These are phyloP conservation scores for Sclerotinia borealis DNA, from an alignment of 2,329 filamentous ascomycete genomes.

Conservation along the genomic window DNA sequence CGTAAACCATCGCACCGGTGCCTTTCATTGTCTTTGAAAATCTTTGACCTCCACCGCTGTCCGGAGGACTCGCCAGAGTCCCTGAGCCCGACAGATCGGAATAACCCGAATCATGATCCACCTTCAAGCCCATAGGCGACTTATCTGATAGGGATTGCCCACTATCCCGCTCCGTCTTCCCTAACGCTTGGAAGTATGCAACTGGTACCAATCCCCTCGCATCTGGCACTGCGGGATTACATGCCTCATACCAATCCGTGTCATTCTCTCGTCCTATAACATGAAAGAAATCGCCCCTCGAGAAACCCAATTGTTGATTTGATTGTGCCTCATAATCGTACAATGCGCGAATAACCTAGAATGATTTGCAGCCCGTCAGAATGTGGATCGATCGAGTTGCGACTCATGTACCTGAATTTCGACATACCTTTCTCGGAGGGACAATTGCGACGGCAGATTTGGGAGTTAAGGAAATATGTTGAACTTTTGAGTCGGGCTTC, in stretches of 20 bases:
- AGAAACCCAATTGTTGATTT: slow-evolving; percentile 79
- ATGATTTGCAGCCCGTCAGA: not conserved
- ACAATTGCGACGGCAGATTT: slow-evolving; percentile 66
- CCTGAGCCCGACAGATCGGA: slow-evolving; percentile 47
- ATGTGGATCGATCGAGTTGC: not conserved
- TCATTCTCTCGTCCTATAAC: slow-evolving; percentile 96
- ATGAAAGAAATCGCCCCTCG: slow-evolving; percentile 94
- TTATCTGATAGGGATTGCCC: slow-evolving; percentile 53
- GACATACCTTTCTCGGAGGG: slow-evolving; percentile 64
- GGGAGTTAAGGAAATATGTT: slow-evolving; percentile 60
- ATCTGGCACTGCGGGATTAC: slow-evolving; percentile 83
- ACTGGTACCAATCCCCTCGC: slow-evolving; percentile 90
- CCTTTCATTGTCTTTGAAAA: slow-evolving; percentile 47
- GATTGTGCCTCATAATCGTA: slow-evolving; percentile 83
- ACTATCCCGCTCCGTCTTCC: slow-evolving; percentile 88
- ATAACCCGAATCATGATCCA: slow-evolving; percentile 87
- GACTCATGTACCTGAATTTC: slow-evolving; percentile 9
- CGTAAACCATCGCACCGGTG: slow-evolving; percentile 84
- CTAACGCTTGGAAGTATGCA: slow-evolving; percentile 85
- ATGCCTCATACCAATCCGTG: slow-evolving; percentile 95
- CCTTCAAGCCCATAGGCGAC: slow-evolving; percentile 46
- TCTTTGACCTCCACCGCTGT: slow-evolving; percentile 32
- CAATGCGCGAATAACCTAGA: slow-evolving; percentile 89
- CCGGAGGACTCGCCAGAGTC: slow-evolving; percentile 26
- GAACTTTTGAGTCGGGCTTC: slow-evolving; percentile 51